Evolutionary conservation across 78 protist genomes (phyloP).

Genomic region (Salpingoeca rosetta): DNA sequence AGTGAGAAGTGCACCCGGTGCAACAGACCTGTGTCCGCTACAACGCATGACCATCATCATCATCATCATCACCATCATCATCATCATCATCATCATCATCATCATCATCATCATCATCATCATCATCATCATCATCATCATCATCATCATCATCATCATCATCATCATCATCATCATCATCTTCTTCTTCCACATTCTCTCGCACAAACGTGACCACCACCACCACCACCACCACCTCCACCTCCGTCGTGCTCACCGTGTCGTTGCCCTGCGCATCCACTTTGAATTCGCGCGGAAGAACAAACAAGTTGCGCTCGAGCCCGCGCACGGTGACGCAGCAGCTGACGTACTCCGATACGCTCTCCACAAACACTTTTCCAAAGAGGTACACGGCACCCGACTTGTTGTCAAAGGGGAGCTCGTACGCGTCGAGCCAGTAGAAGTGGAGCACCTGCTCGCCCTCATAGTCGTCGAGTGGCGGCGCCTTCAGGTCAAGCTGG

Average conservation of each 20-base stretch:
- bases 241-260: too few species aligned
- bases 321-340: conserved; percentile 29
- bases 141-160: too few species aligned
- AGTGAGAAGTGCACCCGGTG: not conserved
- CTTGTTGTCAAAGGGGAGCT: not conserved
- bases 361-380: conserved; percentile 53
- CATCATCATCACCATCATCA: too few species aligned
- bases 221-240: too few species aligned
- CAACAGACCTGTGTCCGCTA: too few species aligned
- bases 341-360: not conserved
- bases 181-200: not conserved
- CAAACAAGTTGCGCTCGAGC: conserved; percentile 24
- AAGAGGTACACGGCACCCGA: conserved; percentile 29
- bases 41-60: too few species aligned
- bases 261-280: not conserved
- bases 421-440: conserved; percentile 54
- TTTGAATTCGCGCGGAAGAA: conserved; percentile 29
- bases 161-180: too few species aligned
- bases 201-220: not conserved
- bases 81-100: too few species aligned
- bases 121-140: too few species aligned
- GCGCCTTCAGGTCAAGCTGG: too few species aligned
- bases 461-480: not conserved
- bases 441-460: conserved; percentile 11
- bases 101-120: too few species aligned